Conservation (phyloP, 495 filamentous ascomycete genomes). For the Trichoderma erinaceum region DNA sequence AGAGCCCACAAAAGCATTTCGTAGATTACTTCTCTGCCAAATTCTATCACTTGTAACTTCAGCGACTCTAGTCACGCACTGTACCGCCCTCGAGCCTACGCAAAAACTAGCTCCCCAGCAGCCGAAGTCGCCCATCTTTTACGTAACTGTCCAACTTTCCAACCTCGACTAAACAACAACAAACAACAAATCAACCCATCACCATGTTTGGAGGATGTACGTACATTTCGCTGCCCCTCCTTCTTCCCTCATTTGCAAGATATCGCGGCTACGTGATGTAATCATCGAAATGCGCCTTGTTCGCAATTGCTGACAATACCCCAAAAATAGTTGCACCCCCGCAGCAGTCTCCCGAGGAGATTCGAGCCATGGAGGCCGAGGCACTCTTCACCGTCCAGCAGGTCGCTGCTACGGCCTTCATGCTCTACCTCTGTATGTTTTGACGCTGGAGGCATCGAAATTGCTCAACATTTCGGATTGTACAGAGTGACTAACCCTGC, state of each 20-base stretch:
- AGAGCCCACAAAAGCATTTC: too few relatives aligned
- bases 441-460: neutral
- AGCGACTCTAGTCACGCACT: neutral
- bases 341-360: slow-evolving; percentile 44
- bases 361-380: slow-evolving; percentile 61
- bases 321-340: slow-evolving; percentile 41
- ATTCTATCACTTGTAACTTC: too few relatives aligned
- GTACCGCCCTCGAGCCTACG: neutral
- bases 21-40: too few relatives aligned
- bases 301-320: slow-evolving; percentile 17
- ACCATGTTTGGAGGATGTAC: slow-evolving; percentile 45
- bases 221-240: slow-evolving; percentile 17
- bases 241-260: too few relatives aligned
- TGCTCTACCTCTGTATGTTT: slow-evolving; percentile 77
- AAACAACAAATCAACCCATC: slow-evolving; percentile 1
- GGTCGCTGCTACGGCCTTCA: slow-evolving; percentile 53
- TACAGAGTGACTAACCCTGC: neutral
- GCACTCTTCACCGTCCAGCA: slow-evolving; percentile 60
- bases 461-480: neutral
- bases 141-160: slow-evolving; percentile 3
- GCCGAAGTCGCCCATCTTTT: slow-evolving; percentile 1
- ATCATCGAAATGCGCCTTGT: neutral
- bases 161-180: slow-evolving; percentile 7
- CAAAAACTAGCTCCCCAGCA: neutral
- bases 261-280: neutral